Conservation (phyloP, 352 stramenopile species). For the Pythium periplocum region DNA sequence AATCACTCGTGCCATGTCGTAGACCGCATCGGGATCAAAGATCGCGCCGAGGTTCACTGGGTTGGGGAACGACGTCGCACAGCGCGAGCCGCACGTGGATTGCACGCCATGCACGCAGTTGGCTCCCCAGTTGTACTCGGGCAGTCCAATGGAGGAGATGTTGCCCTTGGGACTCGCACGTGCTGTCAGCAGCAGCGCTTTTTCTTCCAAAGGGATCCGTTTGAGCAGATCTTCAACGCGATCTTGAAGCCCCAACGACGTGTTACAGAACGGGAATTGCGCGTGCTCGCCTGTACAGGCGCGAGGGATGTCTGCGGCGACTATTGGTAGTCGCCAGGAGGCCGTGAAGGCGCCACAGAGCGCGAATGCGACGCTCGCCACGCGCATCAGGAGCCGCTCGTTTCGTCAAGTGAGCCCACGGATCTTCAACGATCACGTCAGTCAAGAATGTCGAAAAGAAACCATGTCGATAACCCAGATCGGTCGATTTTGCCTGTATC, state of each 20-base stretch:
- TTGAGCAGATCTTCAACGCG: slow-evolving; percentile 78
- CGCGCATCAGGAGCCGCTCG: too few relatives aligned
- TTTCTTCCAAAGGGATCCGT: slow-evolving; percentile 64
- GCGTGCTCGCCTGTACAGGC: slow-evolving; percentile 32
- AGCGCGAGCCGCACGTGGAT: slow-evolving; percentile 67
- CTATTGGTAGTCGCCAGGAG: too few relatives aligned
- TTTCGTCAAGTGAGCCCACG: too few relatives aligned
- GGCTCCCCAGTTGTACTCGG: slow-evolving; percentile 91
- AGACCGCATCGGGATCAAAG: slow-evolving; percentile 81
- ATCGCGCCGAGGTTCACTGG: slow-evolving; percentile 83
- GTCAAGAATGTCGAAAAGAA: too few relatives aligned
- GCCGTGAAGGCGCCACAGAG: too few relatives aligned
- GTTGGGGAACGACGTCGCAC: slow-evolving; percentile 89
- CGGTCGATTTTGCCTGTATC: too few relatives aligned
- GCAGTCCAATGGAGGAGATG: slow-evolving; percentile 77
- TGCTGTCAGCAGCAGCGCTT: slow-evolving; percentile 62
- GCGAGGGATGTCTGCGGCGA: slow-evolving; percentile 35
- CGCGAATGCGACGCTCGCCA: too few relatives aligned
- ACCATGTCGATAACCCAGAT: too few relatives aligned
- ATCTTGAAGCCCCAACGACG: slow-evolving; percentile 38
- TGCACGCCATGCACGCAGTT: slow-evolving; percentile 92
- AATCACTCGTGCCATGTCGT: slow-evolving; percentile 86
- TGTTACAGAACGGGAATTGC: slow-evolving; percentile 78
- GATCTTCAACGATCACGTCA: too few relatives aligned
- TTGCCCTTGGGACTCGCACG: slow-evolving; percentile 61